These are phyloP conservation scores for Skeletonema marinoi DNA, from an alignment of 108 stramenopile genomes.

Conservation along the genomic window DNA sequence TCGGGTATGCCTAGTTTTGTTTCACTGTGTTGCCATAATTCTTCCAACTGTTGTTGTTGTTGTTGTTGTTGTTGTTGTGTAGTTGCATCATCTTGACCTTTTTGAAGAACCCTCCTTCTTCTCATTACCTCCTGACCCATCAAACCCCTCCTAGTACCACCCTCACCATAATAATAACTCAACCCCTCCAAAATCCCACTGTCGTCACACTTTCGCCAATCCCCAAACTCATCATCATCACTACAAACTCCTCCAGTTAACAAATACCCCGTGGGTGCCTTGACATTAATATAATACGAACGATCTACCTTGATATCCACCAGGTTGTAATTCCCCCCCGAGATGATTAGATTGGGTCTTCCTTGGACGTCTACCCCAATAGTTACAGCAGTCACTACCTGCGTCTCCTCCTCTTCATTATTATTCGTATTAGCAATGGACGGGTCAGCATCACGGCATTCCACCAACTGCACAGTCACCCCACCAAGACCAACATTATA, in stretches of 20 bases:
- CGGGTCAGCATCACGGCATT: constrained; percentile 3
- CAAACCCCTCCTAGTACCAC: too few relatives aligned
- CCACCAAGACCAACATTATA: constrained; percentile 22
- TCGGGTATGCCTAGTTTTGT: constrained; percentile 10
- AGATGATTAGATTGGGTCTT: too few relatives aligned
- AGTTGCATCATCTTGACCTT: too few relatives aligned
- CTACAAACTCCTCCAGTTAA: neutral
- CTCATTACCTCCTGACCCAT: too few relatives aligned
- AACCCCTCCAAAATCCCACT: too few relatives aligned
- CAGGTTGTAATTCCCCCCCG: neutral
- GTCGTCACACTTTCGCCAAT: neutral
- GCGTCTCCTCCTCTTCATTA: neutral
- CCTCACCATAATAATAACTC: too few relatives aligned
- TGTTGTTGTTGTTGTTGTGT: too few relatives aligned
- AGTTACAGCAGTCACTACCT: neutral
- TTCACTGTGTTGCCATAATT: too few relatives aligned
- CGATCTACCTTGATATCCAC: constrained; percentile 10
- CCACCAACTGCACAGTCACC: constrained; percentile 13
- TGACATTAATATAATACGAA: constrained; percentile 5
- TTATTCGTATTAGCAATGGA: neutral
- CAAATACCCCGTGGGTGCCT: neutral
- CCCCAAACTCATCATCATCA: neutral
- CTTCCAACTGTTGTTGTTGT: too few relatives aligned
- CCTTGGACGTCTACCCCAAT: neutral
- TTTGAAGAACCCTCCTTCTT: too few relatives aligned